Evolutionary conservation across 768 basidiomycete species (phyloP).

Genomic region (Tricholomella constricta): DNA sequence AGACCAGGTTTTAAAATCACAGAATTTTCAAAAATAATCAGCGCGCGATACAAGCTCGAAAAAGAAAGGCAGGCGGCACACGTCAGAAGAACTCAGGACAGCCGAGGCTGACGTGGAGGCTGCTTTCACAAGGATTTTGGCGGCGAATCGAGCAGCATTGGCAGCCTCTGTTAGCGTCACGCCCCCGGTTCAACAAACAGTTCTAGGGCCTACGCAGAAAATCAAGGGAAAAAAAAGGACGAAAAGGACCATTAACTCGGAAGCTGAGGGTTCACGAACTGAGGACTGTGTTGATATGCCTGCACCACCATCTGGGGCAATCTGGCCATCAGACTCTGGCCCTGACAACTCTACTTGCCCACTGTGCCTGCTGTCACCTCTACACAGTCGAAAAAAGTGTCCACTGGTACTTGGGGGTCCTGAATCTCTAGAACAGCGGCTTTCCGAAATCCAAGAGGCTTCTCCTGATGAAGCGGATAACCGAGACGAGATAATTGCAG

Average conservation of each 20-base stretch:
- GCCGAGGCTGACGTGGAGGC: slow-evolving; percentile 17
- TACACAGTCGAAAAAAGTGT: slow-evolving; percentile 53
- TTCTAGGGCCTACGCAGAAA: not conserved
- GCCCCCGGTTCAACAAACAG: not conserved
- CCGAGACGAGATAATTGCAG: slow-evolving; percentile 36
- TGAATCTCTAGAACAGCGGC: slow-evolving; percentile 43
- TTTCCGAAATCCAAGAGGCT: slow-evolving; percentile 42
- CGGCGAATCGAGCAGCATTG: slow-evolving; percentile 14
- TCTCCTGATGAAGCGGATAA: slow-evolving; percentile 22
- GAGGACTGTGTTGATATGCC: not conserved
- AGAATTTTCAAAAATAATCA: not conserved
- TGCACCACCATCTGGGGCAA: not conserved
- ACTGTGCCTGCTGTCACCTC: slow-evolving; percentile 44
- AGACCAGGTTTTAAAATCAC: too few relatives aligned
- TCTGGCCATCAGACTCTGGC: not conserved
- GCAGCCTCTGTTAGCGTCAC: not conserved
- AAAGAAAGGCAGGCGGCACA: slow-evolving; percentile 6
- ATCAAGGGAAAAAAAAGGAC: not conserved
- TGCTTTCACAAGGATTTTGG: slow-evolving; percentile 13
- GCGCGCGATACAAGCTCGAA: slow-evolving; percentile 2
- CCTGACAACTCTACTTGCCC: slow-evolving; percentile 32
- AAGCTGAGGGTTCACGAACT: not conserved
- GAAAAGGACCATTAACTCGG: not conserved
- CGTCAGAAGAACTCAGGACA: slow-evolving; percentile 11
- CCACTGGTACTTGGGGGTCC: slow-evolving; percentile 47